Evolutionary conservation across 2,329 filamentous ascomycete genomes (phyloP).

Genomic region (Chalara sp.): DNA sequence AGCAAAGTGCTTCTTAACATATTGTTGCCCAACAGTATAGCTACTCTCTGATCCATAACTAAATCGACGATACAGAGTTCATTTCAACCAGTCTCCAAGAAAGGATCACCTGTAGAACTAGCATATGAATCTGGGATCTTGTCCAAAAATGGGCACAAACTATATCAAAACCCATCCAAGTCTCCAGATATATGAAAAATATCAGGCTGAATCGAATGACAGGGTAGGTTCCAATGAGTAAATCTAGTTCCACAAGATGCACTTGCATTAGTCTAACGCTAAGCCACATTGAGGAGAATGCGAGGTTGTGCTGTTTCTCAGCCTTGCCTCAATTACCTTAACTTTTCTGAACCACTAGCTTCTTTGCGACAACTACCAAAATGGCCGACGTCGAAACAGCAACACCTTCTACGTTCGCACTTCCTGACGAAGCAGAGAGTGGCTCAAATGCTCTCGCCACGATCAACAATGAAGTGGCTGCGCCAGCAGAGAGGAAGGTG

Average conservation of each 20-base stretch:
- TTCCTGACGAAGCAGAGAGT: slow-evolving; percentile 9
- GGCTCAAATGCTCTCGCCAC: slow-evolving; percentile 19
- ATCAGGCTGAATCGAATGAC: no score
- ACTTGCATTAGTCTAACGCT: background rate
- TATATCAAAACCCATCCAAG: no score
- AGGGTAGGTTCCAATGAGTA: no score
- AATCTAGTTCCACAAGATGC: background rate
- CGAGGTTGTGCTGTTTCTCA: background rate
- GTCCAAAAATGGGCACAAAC: no score
- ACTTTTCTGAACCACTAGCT: background rate
- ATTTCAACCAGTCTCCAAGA: no score
- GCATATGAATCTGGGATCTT: no score
- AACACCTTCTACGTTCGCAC: slow-evolving; percentile 15
- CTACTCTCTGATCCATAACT: no score
- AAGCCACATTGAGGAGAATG: background rate
- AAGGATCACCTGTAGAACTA: no score
- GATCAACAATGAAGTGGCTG: slow-evolving; percentile 21
- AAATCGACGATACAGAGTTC: no score
- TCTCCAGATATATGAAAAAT: no score
- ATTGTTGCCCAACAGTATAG: no score
- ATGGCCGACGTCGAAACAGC: slow-evolving; percentile 22
- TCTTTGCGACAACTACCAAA: slow-evolving; percentile 9
- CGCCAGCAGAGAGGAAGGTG: slow-evolving; percentile 45
- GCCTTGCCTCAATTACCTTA: slow-evolving; percentile 5
- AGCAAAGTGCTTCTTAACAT: no score